Conservation (phyloP, 2,329 filamentous ascomycete species). For the Coniella lustricola region DNA sequence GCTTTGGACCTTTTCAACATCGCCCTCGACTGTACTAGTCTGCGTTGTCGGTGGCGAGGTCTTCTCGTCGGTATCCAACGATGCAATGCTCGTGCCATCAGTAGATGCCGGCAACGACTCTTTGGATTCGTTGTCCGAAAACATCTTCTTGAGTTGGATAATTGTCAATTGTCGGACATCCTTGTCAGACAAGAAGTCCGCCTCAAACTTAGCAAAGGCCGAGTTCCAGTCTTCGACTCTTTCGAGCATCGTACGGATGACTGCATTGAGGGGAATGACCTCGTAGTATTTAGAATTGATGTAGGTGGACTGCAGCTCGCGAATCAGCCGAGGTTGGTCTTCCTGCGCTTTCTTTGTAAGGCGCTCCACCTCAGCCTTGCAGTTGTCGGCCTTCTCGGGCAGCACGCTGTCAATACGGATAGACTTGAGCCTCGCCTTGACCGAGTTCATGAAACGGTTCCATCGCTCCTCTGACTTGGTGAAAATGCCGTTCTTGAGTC, state of each 20-base stretch:
- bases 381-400: conserved; percentile 77
- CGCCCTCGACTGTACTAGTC: conserved; percentile 12
- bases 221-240: conserved; percentile 92
- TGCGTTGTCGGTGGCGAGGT: conserved; percentile 32
- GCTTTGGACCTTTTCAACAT: conserved; percentile 10
- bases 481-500: conserved; percentile 88
- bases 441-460: conserved; percentile 79
- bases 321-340: conserved; percentile 67
- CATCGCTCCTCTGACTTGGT: conserved; percentile 73
- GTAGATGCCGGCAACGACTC: conserved; percentile 61
- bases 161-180: conserved; percentile 90
- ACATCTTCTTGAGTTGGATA: conserved; percentile 89
- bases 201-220: conserved; percentile 83
- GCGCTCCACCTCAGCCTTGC: conserved; percentile 72
- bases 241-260: conserved; percentile 84
- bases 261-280: conserved; percentile 84
- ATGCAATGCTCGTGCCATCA: conserved; percentile 17
- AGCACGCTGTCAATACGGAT: conserved; percentile 90
- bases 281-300: conserved; percentile 95
- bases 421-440: conserved; percentile 73
- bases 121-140: conserved; percentile 81
- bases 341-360: conserved; percentile 75
- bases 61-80: conserved; percentile 39
- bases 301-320: conserved; percentile 81
- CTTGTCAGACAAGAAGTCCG: conserved; percentile 91